Evolutionary conservation across 805 yeast genomes (phyloP).

Genomic region (Cyberlindnera maritima): DNA sequence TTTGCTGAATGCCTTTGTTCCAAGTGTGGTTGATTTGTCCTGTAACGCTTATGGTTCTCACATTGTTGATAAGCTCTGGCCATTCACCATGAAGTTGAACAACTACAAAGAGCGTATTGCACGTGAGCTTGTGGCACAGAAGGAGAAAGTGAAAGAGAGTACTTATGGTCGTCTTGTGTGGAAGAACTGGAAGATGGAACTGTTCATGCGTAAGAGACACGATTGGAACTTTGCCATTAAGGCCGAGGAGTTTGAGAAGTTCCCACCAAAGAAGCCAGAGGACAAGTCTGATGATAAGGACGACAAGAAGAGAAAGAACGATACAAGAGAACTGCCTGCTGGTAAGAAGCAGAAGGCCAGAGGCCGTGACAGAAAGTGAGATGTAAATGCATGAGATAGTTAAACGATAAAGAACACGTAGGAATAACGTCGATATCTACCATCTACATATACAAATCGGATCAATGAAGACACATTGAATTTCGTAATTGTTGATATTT

Average conservation of each 20-base stretch:
- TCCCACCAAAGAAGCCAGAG: slow-evolving; percentile 33
- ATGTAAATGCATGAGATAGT: no score
- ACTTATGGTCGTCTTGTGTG: slow-evolving; percentile 88
- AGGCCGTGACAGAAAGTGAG: slow-evolving; percentile 28
- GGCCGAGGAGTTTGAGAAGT: slow-evolving; percentile 43
- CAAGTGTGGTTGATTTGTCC: slow-evolving; percentile 56
- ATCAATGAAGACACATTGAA: no score
- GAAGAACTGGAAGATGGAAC: slow-evolving; percentile 93
- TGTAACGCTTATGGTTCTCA: slow-evolving; percentile 92
- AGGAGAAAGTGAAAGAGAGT: slow-evolving; percentile 75
- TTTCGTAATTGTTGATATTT: no score
- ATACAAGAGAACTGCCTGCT: not conserved
- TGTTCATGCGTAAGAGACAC: slow-evolving; percentile 63
- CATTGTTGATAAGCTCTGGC: slow-evolving; percentile 81
- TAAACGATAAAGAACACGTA: no score
- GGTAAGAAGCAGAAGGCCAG: slow-evolving; percentile 27
- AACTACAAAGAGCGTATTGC: slow-evolving; percentile 88
- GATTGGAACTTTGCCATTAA: slow-evolving; percentile 79
- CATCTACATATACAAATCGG: no score
- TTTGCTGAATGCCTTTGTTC: slow-evolving; percentile 62
- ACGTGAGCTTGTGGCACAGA: slow-evolving; percentile 52
- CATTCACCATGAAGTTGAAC: slow-evolving; percentile 70
- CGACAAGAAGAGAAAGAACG: slow-evolving; percentile 18
- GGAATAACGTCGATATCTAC: no score
- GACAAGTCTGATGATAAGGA: slow-evolving; percentile 14